These are phyloP conservation scores for Rhodomyrtus tomentosa DNA, from an alignment of 345 rosid species.

Conservation along the genomic window DNA sequence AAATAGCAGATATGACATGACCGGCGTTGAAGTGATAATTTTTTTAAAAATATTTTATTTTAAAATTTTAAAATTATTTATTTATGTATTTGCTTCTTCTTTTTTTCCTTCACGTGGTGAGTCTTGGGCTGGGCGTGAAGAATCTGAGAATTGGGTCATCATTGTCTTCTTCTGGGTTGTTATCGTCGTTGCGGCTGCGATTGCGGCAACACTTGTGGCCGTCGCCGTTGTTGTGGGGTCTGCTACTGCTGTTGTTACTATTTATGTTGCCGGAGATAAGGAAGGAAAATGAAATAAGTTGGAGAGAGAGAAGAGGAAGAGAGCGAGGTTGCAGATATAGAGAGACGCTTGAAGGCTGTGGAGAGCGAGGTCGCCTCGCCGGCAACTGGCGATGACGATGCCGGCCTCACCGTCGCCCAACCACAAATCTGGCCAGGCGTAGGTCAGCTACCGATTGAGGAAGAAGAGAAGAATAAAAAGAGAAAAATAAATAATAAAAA, in stretches of 20 bases:
- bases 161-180: slow-evolving; percentile 10
- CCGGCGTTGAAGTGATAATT: too few relatives aligned
- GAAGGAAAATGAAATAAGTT: slow-evolving; percentile 34
- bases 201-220: background rate
- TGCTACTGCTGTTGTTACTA: background rate
- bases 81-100: too few relatives aligned
- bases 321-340: slow-evolving; percentile 27
- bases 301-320: background rate
- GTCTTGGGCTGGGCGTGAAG: slow-evolving; percentile 41
- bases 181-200: background rate
- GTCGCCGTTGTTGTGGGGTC: background rate
- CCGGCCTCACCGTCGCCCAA: too few relatives aligned
- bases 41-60: background rate
- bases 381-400: too few relatives aligned
- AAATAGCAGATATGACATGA: too few relatives aligned
- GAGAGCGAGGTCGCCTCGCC: background rate
- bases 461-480: too few relatives aligned
- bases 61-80: background rate
- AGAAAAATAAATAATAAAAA: too few relatives aligned
- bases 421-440: too few relatives aligned
- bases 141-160: slow-evolving; percentile 52
- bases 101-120: slow-evolving; percentile 24
- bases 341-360: slow-evolving; percentile 2
- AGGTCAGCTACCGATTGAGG: too few relatives aligned
- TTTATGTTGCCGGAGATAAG: slow-evolving; percentile 29